Base-by-base conservation (phyloP, 805 yeast species). In the Komagataella ulmi region DNA sequence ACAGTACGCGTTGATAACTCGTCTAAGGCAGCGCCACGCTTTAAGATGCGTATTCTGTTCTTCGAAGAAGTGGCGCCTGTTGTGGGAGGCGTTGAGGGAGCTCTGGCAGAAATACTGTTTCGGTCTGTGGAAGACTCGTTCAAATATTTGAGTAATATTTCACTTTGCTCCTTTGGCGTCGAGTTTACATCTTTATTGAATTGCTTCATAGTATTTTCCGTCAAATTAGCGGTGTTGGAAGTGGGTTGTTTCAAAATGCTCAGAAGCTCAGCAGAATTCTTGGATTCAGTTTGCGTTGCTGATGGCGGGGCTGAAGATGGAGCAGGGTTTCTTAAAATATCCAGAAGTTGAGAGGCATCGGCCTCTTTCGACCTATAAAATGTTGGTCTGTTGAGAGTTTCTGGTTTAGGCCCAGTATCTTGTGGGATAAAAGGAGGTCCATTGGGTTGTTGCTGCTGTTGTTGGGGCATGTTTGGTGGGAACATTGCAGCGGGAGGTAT, bases 331-430 rank as follows among this genome's bases (percentile, higher is more conserved):
- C 19, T 47, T 19, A 50, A 43, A 17, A 51, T 50, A 12, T 64
- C 60, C 51, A 68, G 53, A 30, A 68, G 49, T 53, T 66, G 64
- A 49, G 62, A 64, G 51, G 68, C 61, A 50, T 67, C 60, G 1
- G 66, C 57, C 51, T 59, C 64, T 45, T 61, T 64, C n/a, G 68
- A 60, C 49, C 63, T 61, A 10, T 51, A 59, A 51, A 64, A 59
- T 14, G 59, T 58, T n/a, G 71, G 70, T 51, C 61, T 67, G 47
- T 58, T 60, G 44, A 67, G 58, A 2, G 65, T 54, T 2, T 66
- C 63, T 7, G 67, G 64, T 17, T 61, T 62, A 24, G 70, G 70
- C 6, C 65, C 65, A 30, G 40, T 14, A 14, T 30, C 40, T 8
- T 30, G 40, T 30, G 14, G 40, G 14, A 10, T 10, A 30, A 30